These are phyloP conservation scores for Marsdenia floribunda DNA, from an alignment of 257 asterid genomes.

Conservation along the genomic window DNA sequence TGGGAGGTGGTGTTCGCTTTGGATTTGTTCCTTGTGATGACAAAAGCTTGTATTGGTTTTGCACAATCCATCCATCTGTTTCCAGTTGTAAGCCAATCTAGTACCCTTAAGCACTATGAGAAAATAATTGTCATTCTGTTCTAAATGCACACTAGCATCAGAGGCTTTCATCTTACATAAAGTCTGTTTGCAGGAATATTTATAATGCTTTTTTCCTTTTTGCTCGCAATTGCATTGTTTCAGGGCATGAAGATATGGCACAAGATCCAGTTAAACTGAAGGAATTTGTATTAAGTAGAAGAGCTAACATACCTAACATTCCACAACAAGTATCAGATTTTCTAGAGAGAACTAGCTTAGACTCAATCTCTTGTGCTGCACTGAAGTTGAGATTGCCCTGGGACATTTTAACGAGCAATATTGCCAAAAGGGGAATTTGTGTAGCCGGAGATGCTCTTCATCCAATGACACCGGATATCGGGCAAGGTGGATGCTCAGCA, in stretches of 20 bases:
- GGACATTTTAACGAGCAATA: conserved; percentile 44
- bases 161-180: background rate
- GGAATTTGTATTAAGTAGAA: conserved; percentile 48
- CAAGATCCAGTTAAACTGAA: conserved; percentile 51
- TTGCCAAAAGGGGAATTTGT: conserved; percentile 40
- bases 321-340: conserved; percentile 28
- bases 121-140: background rate
- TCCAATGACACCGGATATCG: conserved; percentile 81
- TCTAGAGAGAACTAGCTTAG: conserved; percentile 44
- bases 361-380: conserved; percentile 39
- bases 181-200: background rate
- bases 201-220: background rate
- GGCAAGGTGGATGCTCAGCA: conserved; percentile 80
- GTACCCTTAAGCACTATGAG: background rate
- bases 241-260: background rate
- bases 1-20: conserved; percentile 61
- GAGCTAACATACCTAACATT: conserved; percentile 26
- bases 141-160: background rate
- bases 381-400: conserved; percentile 57
- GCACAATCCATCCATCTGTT: conserved; percentile 45
- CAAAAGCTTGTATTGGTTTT: conserved; percentile 66
- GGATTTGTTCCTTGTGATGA: conserved; percentile 61
- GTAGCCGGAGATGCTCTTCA: conserved; percentile 77
- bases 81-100: conserved; percentile 42
- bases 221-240: background rate